Conservation (phyloP, 257 asterid species). For the Solanum pennellii region DNA sequence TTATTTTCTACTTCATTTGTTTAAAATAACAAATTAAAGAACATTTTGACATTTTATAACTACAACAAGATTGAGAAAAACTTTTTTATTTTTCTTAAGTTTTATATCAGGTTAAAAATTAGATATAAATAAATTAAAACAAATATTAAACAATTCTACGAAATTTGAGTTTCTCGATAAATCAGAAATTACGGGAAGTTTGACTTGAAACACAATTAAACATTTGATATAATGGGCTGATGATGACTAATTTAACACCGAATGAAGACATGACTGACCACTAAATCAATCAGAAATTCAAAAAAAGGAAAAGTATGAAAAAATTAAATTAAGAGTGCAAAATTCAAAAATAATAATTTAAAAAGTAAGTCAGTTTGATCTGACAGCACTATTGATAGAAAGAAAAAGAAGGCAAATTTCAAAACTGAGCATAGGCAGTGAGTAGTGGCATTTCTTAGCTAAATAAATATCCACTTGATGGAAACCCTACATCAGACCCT, state of each 20-base stretch:
- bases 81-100: not conserved
- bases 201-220: not conserved
- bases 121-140: not conserved
- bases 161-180: not conserved
- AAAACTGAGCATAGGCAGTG: not conserved
- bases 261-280: not conserved
- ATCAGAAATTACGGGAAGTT: not conserved
- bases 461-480: slow-evolving; percentile 3
- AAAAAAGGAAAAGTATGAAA: not conserved
- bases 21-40: not conserved
- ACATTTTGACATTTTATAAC: not conserved
- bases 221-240: not conserved
- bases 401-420: not conserved
- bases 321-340: not conserved
- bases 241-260: not conserved
- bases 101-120: not conserved
- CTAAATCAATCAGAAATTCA: not conserved
- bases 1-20: not conserved
- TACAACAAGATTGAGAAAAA: not conserved
- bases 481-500: not conserved
- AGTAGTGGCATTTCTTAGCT: not conserved
- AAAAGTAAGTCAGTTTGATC: not conserved
- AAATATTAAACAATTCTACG: not conserved
- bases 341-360: not conserved
- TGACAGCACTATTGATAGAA: not conserved